These are phyloP conservation scores for Sporodiniella umbellata DNA, from an alignment of 371 early-diverging fungal species.

Conservation along the genomic window DNA sequence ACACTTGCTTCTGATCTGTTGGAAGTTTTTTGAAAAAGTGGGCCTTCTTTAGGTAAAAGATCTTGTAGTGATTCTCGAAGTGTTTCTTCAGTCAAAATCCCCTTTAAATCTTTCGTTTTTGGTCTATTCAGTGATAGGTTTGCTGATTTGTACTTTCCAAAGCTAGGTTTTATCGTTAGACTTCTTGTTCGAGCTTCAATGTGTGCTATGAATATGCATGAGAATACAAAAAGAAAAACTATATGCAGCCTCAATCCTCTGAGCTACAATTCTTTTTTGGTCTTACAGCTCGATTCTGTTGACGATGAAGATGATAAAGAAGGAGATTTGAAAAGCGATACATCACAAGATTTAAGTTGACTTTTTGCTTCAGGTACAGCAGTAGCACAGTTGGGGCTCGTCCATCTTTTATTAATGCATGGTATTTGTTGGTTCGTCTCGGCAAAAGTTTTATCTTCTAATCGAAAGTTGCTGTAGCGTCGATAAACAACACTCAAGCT, in stretches of 20 bases:
- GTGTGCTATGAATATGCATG: too few relatives aligned
- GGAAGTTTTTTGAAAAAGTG: constrained; percentile 33
- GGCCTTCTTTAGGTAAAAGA: constrained; percentile 49
- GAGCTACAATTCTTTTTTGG: constrained; percentile 31
- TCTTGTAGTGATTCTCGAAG: constrained; percentile 60
- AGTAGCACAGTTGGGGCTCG: background rate
- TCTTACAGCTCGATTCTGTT: constrained; percentile 35
- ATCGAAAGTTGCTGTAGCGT: constrained; percentile 70
- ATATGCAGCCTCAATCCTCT: background rate
- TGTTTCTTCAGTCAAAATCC: constrained; percentile 36
- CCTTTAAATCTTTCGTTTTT: background rate
- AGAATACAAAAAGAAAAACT: too few relatives aligned
- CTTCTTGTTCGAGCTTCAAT: constrained; percentile 19
- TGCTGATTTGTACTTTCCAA: constrained; percentile 29
- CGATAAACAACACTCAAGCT: constrained; percentile 73
- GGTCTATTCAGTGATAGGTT: constrained; percentile 2
- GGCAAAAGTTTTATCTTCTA: constrained; percentile 58
- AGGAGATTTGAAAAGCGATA: constrained; percentile 72
- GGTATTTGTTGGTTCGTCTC: constrained; percentile 23
- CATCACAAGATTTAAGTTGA: constrained; percentile 24
- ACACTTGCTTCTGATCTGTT: background rate
- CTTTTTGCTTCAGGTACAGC: background rate
- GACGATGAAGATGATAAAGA: constrained; percentile 59
- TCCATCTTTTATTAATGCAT: constrained; percentile 25
- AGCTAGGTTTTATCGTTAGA: constrained; percentile 33